These are phyloP conservation scores for Macaranga tanarius DNA, from an alignment of 441 rosid genomes.

Conservation along the genomic window DNA sequence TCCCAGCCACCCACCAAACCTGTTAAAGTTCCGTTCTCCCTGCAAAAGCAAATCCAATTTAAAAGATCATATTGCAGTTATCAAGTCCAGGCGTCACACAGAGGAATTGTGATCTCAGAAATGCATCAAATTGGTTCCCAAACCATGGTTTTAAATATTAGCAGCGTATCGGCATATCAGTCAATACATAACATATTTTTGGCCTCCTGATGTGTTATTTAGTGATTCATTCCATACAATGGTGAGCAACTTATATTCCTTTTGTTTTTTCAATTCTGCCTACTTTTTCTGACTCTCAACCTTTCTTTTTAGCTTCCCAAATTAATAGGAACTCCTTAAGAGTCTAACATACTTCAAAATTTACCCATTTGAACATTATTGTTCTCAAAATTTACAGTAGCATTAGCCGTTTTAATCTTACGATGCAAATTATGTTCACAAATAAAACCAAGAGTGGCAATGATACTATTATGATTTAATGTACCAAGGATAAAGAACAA, in stretches of 20 bases:
- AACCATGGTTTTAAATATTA: no score
- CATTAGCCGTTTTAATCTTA: not conserved
- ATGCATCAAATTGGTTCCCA: not conserved
- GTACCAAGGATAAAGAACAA: not conserved
- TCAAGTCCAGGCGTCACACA: not conserved
- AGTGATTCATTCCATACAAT: no score
- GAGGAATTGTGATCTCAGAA: constrained; percentile 7
- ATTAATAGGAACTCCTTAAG: no score
- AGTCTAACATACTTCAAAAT: no score
- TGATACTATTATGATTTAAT: not conserved
- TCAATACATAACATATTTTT: not conserved
- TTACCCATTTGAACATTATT: no score
- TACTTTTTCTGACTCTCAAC: no score
- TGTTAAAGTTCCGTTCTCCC: constrained; percentile 95
- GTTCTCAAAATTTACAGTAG: no score
- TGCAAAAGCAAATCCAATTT: constrained; percentile 30
- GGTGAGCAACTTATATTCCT: no score
- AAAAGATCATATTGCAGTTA: constrained; percentile 9
- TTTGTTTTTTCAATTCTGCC: no score
- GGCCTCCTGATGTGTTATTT: not conserved
- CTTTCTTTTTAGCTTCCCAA: no score
- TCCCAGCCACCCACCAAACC: constrained; percentile 98
- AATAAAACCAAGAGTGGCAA: not conserved
- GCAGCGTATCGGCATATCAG: no score
- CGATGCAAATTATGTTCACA: not conserved